phyloP scores from a whole-genome alignment of 2,329 filamentous ascomycete genomes.

The Dactylellina cionopaga region DNA sequence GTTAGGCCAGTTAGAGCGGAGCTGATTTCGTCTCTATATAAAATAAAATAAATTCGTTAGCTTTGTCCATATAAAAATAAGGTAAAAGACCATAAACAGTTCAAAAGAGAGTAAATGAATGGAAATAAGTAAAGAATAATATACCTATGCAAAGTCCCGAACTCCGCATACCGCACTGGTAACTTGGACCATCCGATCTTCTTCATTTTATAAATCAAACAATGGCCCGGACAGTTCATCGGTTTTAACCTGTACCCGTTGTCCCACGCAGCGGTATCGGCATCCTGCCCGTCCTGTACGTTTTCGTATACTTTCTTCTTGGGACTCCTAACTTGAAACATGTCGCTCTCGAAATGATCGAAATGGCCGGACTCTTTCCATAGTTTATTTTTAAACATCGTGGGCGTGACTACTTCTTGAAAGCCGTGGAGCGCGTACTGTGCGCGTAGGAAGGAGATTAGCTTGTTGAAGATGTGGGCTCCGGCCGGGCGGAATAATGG shows the following conservation, averaged over 20 bases:
- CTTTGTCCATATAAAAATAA: background rate
- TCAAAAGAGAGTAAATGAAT: background rate
- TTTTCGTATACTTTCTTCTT: conserved; percentile 58
- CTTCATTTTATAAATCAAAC: conserved; percentile 80
- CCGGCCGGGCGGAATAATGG: conserved; percentile 86
- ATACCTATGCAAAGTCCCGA: conserved; percentile 61
- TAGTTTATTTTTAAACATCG: conserved; percentile 86
- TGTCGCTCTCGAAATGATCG: conserved; percentile 90
- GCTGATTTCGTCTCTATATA: conserved; percentile 77
- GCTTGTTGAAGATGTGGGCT: conserved; percentile 81
- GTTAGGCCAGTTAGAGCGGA: conserved; percentile 84
- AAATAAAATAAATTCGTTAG: background rate
- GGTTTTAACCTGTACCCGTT: conserved; percentile 79
- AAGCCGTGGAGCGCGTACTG: conserved; percentile 88
- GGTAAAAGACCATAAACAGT: background rate
- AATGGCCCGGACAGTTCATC: conserved; percentile 93
- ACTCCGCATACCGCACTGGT: conserved; percentile 85
- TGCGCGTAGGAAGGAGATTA: conserved; percentile 81
- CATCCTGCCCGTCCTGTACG: background rate
- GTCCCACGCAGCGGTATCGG: conserved; percentile 54
- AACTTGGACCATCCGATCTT: conserved; percentile 80
- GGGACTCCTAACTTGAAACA: conserved; percentile 80
- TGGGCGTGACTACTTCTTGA: conserved; percentile 87
- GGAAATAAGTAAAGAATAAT: background rate
- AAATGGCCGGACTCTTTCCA: conserved; percentile 89